These are phyloP conservation scores for Mycena crocata DNA, from an alignment of 768 basidiomycete species.

Conservation along the genomic window DNA sequence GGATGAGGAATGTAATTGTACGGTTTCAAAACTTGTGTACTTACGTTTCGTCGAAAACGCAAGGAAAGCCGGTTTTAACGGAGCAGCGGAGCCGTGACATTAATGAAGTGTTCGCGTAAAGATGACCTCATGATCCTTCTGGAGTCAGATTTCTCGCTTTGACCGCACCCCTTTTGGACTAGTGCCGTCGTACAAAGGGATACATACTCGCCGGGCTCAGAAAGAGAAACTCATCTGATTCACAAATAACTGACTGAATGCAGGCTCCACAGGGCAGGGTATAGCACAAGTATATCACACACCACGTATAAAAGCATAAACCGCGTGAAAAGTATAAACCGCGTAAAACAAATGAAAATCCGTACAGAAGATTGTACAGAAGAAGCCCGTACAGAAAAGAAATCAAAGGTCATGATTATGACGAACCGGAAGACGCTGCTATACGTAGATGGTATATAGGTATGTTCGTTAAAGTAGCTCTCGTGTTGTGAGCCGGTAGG, in stretches of 20 bases:
- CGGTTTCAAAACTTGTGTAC: too few species aligned
- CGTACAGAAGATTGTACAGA: not conserved
- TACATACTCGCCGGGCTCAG: too few species aligned
- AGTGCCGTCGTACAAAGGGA: not conserved
- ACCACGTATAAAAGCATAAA: too few species aligned
- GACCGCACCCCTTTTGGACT: not conserved
- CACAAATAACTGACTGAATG: too few species aligned
- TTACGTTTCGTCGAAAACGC: too few species aligned
- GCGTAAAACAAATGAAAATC: not conserved
- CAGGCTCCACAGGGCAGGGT: too few species aligned
- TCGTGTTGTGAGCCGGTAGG: conserved; percentile 19
- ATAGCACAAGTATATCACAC: too few species aligned
- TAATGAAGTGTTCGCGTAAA: not conserved
- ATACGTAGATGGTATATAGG: not conserved
- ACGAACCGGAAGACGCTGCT: not conserved
- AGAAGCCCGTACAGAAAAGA: not conserved
- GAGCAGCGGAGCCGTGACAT: too few species aligned
- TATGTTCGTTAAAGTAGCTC: conserved; percentile 9
- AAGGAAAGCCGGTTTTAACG: too few species aligned
- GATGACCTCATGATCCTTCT: not conserved
- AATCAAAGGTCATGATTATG: conserved; percentile 2
- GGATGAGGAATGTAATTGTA: conserved; percentile 17
- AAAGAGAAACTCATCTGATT: too few species aligned
- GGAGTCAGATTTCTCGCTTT: conserved; percentile 7
- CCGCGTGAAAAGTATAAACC: too few species aligned